Base-by-base conservation (phyloP, 371 early-diverging fungal species). In the Mucor circinelloides region DNA sequence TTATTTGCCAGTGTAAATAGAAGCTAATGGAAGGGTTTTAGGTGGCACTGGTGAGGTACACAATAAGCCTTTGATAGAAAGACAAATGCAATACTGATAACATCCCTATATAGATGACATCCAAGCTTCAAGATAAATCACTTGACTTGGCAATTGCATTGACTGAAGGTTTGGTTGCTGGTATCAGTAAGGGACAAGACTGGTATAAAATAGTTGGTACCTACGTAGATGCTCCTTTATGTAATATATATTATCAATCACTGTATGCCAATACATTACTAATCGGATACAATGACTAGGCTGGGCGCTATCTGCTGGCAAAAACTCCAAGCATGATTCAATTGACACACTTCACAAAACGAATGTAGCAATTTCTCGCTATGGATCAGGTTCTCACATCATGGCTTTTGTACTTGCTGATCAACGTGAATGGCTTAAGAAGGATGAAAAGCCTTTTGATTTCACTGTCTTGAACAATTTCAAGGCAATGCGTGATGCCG, bases 131-230 rank as follows among this genome's bases (percentile, higher is more conserved):
- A 57, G 82, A 84, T n/a, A 89, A 86, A 46, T 81, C 87, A 23
- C 61, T 94, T 38, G 93, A 95, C 74, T 71, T 93, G 23, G 92
- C 93, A 27, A 89, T 94, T 63, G 93, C 94, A 13, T 85, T 95
- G 58, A 95, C 94, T 2, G 95, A 95, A 73, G 95, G 94, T 0
- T 81, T 94, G 15, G 87, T 93, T 52, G 92, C 93, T 23, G 91
- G 89, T 31, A 88, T 89, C 36, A 85, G 80, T 58, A 86, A 87
- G 61, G 88, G 86, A 6, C 83, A 82, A 63, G 86, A 86, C 19
- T 80, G 82, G 67, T 83, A 80, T 62, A 86, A 85, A 66, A 87
- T 95, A 63, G 81, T 92, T 44, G 94, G 93, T 48, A 92, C 91
- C 2, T 93, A 88, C 73, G 91, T 91, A 21, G 81, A 86, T 36